phyloP scores from a whole-genome alignment of 2,329 filamentous ascomycete species.

The Trematosphaeria pertusa region DNA sequence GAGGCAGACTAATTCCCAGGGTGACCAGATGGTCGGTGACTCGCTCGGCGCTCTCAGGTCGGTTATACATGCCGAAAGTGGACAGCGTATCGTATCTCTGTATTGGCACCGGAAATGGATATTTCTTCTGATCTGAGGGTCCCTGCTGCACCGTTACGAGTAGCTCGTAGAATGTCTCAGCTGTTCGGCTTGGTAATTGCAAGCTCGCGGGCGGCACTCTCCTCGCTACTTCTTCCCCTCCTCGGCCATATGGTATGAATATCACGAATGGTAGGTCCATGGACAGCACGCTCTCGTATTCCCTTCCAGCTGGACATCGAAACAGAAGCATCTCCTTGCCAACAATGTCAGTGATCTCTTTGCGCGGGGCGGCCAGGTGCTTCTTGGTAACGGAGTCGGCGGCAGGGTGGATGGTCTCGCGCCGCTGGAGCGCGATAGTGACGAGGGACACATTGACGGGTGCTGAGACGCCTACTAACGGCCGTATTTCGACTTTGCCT shows the following conservation, averaged over 20 bases:
- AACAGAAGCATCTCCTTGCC: conserved; percentile 95
- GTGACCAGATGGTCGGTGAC: conserved; percentile 91
- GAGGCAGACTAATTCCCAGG: conserved; percentile 86
- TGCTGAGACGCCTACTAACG: conserved; percentile 81
- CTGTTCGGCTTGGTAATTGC: conserved; percentile 89
- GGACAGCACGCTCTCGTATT: conserved; percentile 85
- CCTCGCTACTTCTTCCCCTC: conserved; percentile 86
- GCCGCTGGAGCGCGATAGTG: conserved; percentile 89
- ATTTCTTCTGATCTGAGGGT: conserved; percentile 84
- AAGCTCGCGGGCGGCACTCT: conserved; percentile 91
- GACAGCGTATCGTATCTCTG: conserved; percentile 95
- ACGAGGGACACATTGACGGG: conserved; percentile 92
- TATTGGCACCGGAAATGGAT: conserved; percentile 88
- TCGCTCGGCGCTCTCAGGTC: conserved; percentile 84
- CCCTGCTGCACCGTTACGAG: conserved; percentile 96
- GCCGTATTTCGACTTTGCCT: conserved; percentile 95
- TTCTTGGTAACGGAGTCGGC: conserved; percentile 94
- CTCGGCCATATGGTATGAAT: conserved; percentile 93
- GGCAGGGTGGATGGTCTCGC: conserved; percentile 95
- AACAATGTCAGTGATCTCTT: conserved; percentile 90
- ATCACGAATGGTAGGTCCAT: conserved; percentile 98
- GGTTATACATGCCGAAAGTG: conserved; percentile 99
- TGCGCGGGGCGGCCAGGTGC: conserved; percentile 85
- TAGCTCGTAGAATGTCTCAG: conserved; percentile 95
- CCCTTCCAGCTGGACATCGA: conserved; percentile 81